Base-by-base conservation (phyloP, 2,329 filamentous ascomycete genomes). In the Trichoderma sp. region DNA sequence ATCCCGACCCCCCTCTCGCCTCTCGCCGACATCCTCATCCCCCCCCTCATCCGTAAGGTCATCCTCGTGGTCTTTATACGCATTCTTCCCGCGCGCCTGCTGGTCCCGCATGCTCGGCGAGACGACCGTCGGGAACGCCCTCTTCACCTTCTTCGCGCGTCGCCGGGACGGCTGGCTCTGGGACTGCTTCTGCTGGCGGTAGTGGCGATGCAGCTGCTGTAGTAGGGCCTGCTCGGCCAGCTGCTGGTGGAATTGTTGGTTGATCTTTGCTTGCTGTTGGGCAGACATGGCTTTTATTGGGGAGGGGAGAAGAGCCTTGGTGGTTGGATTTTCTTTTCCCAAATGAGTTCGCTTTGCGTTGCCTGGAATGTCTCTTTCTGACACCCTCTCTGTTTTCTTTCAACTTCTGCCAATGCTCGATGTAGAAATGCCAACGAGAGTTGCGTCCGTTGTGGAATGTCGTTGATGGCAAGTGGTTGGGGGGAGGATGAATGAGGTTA, bases 1-100 rank as follows among this genome's bases (percentile, higher is more conserved):
- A 8, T n/a, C n/a, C n/a, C n/a, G n/a, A n/a, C n/a, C n/a, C n/a
- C n/a, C n/a, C n/a, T n/a, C n/a, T n/a, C n/a, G n/a, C n/a, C n/a
- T n/a, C n/a, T n/a, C n/a, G n/a, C n/a, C n/a, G n/a, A 25, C 29
- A 10, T 57, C 37, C 27, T 29, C 73, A 25, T 72, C 70, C 9
- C 75, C 71, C n/a, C 72, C 75, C 67, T 75, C 72, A 22, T 76
- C 75, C 56, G 75, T 74, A 7, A 73, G 76, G 27, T 66, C 68
- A 19, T 50, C 68, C 29, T 67, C 68, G 35, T 37, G 69, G 52
- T 76, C 72, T 15, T 63, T 70, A 72, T 86, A 86, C 1, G 84
- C 84, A 69, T 88, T 82, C 72, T 87, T 87, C 61, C 86, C 86
- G 48, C 87, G 80, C 5, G 87, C 84, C 75, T 89, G 87, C 6